A percentile compares a stretch with the other conserved stretches of the same genome.
Conservation (phyloP, 495 filamentous ascomycete species). For the Penicillium steckii region DNA sequence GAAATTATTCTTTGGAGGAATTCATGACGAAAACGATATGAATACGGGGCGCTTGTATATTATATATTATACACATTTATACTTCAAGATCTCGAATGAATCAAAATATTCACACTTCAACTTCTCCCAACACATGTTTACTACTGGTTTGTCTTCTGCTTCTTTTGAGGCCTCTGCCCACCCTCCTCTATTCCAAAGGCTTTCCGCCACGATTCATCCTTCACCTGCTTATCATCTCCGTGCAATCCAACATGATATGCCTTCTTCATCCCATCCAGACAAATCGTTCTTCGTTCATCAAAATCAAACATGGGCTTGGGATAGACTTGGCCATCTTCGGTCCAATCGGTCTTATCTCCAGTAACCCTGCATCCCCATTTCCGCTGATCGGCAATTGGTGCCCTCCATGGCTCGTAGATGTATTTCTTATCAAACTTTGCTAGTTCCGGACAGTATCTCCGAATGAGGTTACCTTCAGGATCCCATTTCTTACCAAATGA, state of each 20-base stretch:
- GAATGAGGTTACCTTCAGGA: slow-evolving; percentile 57
- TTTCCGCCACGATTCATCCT: slow-evolving; percentile 60
- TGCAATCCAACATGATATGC: slow-evolving; percentile 62
- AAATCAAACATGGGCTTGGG: slow-evolving; percentile 76
- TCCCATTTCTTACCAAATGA: slow-evolving; percentile 70
- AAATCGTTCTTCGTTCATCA: slow-evolving; percentile 51
- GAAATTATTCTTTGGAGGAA: neutral
- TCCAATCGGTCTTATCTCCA: slow-evolving; percentile 44
- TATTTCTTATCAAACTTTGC: slow-evolving; percentile 57
- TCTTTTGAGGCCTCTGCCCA: slow-evolving; percentile 17
- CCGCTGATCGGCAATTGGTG: slow-evolving; percentile 59
- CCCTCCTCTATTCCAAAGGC: slow-evolving; percentile 41
- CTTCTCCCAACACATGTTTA: neutral
- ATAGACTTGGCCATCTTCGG: slow-evolving; percentile 46
- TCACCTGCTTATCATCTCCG: slow-evolving; percentile 56
- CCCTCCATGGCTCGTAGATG: slow-evolving; percentile 75
- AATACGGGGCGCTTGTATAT: neutral
- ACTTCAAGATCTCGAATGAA: neutral
- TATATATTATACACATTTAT: neutral
- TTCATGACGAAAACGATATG: neutral
- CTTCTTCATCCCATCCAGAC: slow-evolving; percentile 61
- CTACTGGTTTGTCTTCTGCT: slow-evolving; percentile 11
- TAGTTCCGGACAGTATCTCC: slow-evolving; percentile 62
- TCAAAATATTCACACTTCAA: neutral
- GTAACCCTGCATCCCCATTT: slow-evolving; percentile 56